Base-by-base conservation (phyloP, 495 filamentous ascomycete species). In the Cudoniella acicularis region DNA sequence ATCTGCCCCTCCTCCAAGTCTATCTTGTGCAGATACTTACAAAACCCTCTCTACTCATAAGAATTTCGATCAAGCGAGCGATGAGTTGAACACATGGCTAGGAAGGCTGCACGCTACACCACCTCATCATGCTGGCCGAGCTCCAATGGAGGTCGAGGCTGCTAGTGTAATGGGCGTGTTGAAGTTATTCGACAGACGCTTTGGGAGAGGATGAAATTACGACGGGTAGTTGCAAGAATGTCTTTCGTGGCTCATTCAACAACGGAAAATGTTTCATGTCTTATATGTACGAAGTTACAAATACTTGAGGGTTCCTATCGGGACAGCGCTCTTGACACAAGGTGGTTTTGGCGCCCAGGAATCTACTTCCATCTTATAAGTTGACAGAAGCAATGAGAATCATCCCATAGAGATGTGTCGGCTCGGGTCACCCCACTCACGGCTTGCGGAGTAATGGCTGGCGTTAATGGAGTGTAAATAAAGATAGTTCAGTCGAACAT, bases 151-250 rank as follows among this genome's bases (percentile, higher is more conserved):
- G 67, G 85, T 96, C 9, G 90, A 96, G 67, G 88, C 90, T 0
- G 89, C 89, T 3, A 92, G 87, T 68, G 89, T 96, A 23, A 91
- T 93, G 86, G 84, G 85, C 41, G 90, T 94, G 25, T 69, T 96
- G 55, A 89, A 87, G 62, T 85, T 86, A 56, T 91, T 96, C 67
- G 91, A 96, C 67, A 80, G 89, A 40, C 70, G 90, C 41, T 96
- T 96, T 70, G 86, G 84, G 6, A 63, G 75, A 46, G 73, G 62
- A 45, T 64, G 61, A 64, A 27, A 27, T 2, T 46, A 26, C n/a
- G n/a, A n/a, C n/a, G n/a, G n/a, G n/a, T n/a, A n/a, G n/a, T n/a
- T n/a, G n/a, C n/a, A n/a, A n/a, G n/a, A n/a, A n/a, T n/a, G n/a
- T n/a, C n/a, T n/a, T n/a, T n/a, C n/a, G n/a, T n/a, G n/a, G n/a